Base-by-base conservation (phyloP, 768 basidiomycete species). In the Coprinopsis marcescibilis region DNA sequence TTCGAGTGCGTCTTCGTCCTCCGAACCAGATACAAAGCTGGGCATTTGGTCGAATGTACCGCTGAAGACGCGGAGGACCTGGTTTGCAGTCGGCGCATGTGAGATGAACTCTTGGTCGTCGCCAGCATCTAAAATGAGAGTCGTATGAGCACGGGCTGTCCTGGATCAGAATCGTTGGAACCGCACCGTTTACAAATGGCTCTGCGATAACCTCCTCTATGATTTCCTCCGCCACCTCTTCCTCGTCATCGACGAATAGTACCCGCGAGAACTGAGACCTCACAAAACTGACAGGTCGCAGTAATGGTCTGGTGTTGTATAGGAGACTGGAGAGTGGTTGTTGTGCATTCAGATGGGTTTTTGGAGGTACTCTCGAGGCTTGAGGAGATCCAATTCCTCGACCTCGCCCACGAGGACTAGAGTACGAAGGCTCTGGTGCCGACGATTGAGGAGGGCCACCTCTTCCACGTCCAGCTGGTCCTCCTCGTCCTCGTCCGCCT, bases 281-380 rank as follows among this genome's bases (percentile, higher is more conserved):
- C 11, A 90, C 85, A 53, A 91, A 90, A 11, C 65, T 64, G 52
- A 91, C 66, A 0, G 87, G 88, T n/a, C 69, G 68, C 14, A 89
- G 67, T 0, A 80, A 65, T 1, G 84, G 85, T 23, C 87, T 65
- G 30, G 79, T 75, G 20, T 72, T 63, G 49, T 76, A 70, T 6
- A 85, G 65, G 34, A 82, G 55, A 19, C 67, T 71, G 1, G 83
- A 84, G 14, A 84, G 64, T 3, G 81, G 67, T 2, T 72, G 72
- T 37, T 72, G 68, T n/a, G 57, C 35, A 45, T 45, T 14, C n/a
- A n/a, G n/a, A 43, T 40, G 0, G 20, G 37, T 29, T 7, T 35
- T 46, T 23, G 43, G 17, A 20, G 42, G 24, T 12, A 7, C 29
- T 10, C 50, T 54, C 33, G 48, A 33, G 4, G 55, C 56, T 14